A percentile compares a stretch with the other conserved stretches of the same genome.
These are phyloP conservation scores for Chaetomium sp. DNA, from an alignment of 2,329 filamentous ascomycete species.

Conservation along the genomic window DNA sequence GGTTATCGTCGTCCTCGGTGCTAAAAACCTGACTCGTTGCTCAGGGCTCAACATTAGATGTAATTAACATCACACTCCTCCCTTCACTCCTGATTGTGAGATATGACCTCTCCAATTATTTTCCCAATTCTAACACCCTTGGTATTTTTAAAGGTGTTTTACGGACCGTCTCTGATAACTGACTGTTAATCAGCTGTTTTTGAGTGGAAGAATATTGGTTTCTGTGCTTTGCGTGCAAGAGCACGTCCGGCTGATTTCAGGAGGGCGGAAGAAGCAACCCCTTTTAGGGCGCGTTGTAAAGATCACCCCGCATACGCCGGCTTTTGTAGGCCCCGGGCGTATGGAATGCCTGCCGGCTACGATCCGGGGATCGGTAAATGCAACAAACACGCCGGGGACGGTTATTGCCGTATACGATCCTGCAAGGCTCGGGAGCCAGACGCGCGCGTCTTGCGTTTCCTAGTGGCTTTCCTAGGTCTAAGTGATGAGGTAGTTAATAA, in stretches of 20 bases:
- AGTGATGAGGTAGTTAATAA: conserved; percentile 22
- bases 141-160: not conserved
- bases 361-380: not conserved
- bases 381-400: not conserved
- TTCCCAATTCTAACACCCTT: too few relatives aligned
- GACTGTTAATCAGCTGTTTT: not conserved
- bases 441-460: not conserved
- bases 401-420: conserved; percentile 9
- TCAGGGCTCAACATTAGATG: too few relatives aligned
- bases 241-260: conserved; percentile 21
- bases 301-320: conserved; percentile 6
- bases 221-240: not conserved
- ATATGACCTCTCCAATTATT: too few relatives aligned
- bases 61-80: too few relatives aligned
- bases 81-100: too few relatives aligned
- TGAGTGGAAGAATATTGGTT: not conserved
- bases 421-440: not conserved
- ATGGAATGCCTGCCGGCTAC: conserved; percentile 14
- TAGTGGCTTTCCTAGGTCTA: not conserved
- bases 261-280: conserved; percentile 29
- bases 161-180: too few relatives aligned
- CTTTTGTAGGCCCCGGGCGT: conserved; percentile 18
- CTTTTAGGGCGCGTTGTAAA: conserved; percentile 17
- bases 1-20: too few relatives aligned
- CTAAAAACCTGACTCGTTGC: too few relatives aligned